A percentile compares a stretch with the other conserved stretches of the same genome.
These are phyloP conservation scores for Aspergillus nomiae DNA, from an alignment of 2,329 filamentous ascomycete genomes.

Conservation along the genomic window DNA sequence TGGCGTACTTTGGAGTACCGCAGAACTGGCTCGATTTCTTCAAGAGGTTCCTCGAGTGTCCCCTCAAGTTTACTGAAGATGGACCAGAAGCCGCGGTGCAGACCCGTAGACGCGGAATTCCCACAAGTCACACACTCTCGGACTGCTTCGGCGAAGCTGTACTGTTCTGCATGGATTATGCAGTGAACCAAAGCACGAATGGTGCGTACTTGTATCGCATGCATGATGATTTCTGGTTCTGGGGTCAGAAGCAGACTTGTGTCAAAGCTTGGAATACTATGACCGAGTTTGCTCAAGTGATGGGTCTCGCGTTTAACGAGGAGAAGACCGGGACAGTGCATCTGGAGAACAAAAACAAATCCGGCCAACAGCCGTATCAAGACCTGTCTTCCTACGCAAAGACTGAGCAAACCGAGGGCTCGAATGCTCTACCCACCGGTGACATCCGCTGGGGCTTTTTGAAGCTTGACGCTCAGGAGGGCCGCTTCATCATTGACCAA, in stretches of 20 bases:
- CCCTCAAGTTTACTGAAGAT: constrained; percentile 60
- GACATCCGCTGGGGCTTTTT: constrained; percentile 64
- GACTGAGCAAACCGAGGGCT: constrained; percentile 8
- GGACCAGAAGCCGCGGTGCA: constrained; percentile 47
- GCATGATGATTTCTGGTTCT: constrained; percentile 70
- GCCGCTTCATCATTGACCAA: constrained; percentile 63
- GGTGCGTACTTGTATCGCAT: constrained; percentile 62
- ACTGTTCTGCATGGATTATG: constrained; percentile 67
- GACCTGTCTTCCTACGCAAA: neutral
- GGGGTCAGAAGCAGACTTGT: constrained; percentile 58
- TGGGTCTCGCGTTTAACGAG: constrained; percentile 61
- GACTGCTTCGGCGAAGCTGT: constrained; percentile 62
- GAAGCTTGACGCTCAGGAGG: constrained; percentile 53
- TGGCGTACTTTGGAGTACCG: constrained; percentile 62
- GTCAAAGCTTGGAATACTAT: constrained; percentile 63
- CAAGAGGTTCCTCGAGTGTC: constrained; percentile 58
- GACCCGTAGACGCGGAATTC: constrained; percentile 58
- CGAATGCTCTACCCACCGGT: constrained; percentile 49
- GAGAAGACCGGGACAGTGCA: constrained; percentile 59
- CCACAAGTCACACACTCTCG: constrained; percentile 61
- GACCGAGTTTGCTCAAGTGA: constrained; percentile 55
- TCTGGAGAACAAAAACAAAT: constrained; percentile 30
- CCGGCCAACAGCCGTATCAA: constrained; percentile 5
- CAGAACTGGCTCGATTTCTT: constrained; percentile 62
- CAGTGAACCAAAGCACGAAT: constrained; percentile 60